phyloP scores from a whole-genome alignment of 2,329 filamentous ascomycete species.

The Mycocentrospora acerina region DNA sequence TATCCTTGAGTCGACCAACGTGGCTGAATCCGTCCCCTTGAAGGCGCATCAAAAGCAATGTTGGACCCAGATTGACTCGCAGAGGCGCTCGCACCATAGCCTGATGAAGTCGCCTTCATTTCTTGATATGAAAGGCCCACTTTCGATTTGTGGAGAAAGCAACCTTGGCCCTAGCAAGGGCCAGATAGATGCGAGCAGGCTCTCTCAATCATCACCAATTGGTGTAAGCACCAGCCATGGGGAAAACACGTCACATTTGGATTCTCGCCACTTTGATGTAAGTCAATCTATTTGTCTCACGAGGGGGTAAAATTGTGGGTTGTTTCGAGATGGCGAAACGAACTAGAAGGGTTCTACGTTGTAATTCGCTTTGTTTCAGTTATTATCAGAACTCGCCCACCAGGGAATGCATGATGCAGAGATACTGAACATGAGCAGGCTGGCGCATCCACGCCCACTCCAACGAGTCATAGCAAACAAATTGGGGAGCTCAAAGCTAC shows the following conservation, averaged over 20 bases:
- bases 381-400: no score
- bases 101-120: slow-evolving; percentile 22
- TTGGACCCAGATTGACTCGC: slow-evolving; percentile 21
- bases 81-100: slow-evolving; percentile 21
- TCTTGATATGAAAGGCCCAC: slow-evolving; percentile 23
- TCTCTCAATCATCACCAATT: slow-evolving; percentile 24
- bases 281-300: slow-evolving; percentile 33
- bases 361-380: background rate
- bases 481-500: slow-evolving; percentile 32
- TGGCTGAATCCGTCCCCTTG: slow-evolving; percentile 19
- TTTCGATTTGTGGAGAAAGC: slow-evolving; percentile 17
- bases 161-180: slow-evolving; percentile 20
- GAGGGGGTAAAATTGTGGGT: no score
- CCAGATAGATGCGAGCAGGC: slow-evolving; percentile 17
- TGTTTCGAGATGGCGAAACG: slow-evolving; percentile 8
- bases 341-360: background rate
- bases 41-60: slow-evolving; percentile 26
- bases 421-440: slow-evolving; percentile 20
- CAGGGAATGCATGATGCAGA: background rate
- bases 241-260: slow-evolving; percentile 9
- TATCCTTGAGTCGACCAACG: slow-evolving; percentile 17
- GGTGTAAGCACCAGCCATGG: slow-evolving; percentile 17
- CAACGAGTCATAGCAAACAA: slow-evolving; percentile 17
- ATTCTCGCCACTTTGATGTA: slow-evolving; percentile 28
- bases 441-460: slow-evolving; percentile 15